Evolutionary conservation across 1,139 yeast genomes (phyloP), one percentile per base, ranked within the genome.

Genomic region (Sugiyamaella novakii): DNA sequence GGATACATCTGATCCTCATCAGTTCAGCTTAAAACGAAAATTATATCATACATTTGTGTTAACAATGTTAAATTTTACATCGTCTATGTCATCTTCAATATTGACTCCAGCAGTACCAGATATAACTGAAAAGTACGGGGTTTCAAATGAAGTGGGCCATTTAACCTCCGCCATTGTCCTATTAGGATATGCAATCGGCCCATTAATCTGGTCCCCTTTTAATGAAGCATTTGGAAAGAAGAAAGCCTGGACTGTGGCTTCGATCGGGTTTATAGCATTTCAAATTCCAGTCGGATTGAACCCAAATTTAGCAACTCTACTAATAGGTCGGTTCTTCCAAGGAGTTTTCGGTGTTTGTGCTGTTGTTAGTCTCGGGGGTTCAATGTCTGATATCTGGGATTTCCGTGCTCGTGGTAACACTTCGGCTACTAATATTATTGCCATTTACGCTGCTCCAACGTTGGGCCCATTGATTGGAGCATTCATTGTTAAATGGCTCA

Each of bases 351-450:
- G 47, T 6, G 47, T 43, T 7, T 43, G 81, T 84, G 1, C 78
- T 84, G 1, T 67, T 80, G 48, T 77, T 79, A 51, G 81, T 80
- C 22, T 84, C 84, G 85, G 84, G 1, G 87, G 87, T 24, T 77
- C 80, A 2, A 62, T 82, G 43, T 83, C 83, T 14, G 46, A 45
- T 29, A 43, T 43, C 22, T 43, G 47, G 47, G 42, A 36, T 21
- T 43, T 35, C 33, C 28, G 42, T 3, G 42, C 37, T 15, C 49
- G 46, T 8, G 48, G 47, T 11, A 24, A 31, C 24, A 44, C 39
- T 6, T 46, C 46, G 3, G 46, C 46, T 6, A 38, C 43, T 28
- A 48, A 48, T 39, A 37, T 45, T 12, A 28, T 48, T 30, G 46
- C 51, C 27, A 48, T 48, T 25, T 48, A 48, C 28, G 42, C 43